Evolutionary conservation across 148 eudicot genomes (phyloP), one percentile per base, ranked within the genome.

Genomic region (Oxyria digyna): DNA sequence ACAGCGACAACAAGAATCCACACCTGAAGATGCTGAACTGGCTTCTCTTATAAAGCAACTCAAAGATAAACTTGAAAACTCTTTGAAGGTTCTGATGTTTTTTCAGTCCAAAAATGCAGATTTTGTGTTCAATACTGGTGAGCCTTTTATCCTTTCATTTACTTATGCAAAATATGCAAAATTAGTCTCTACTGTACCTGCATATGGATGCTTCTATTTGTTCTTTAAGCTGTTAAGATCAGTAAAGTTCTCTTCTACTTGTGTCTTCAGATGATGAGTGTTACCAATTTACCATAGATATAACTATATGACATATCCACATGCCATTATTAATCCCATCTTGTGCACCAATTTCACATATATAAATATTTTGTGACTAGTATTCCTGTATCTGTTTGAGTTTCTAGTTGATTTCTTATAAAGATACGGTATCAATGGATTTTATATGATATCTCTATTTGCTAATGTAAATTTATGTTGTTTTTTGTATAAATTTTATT

Each of bases 51-150:
- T 94, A 68, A 81, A 71, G 63, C 79, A 71, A 73, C 76, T 90
- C n/a, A 86, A 83, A 76, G 87, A 72, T 62, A 88, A 88, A 81
- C 77, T 87, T 77, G 80, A 73, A 42, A 77, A 72, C 55, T 78
- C 85, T 42, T 72, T 88, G 71, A 85, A 85, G 76, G 67, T 73
- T 29, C 74, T 94, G 78, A 79, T 83, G 72, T 68, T 33, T 76
- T 84, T 86, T 74, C 99, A 94, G 73, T 65, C 89, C 42, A 88
- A 68, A 71, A 94, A 87, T 78, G 81, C 99, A 8, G 96, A 94
- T 68, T 80, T n/a, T 74, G 76, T 94, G 33, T 94, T 94, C 69
- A 90, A 82, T 78, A 90, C 95, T 79, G 99, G 98, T 90, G 66
- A n/a, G 81, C 62, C 71, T 23, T 20, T 66, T 33, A 5, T 68